Percentiles rank a stretch among this genome's conserved stretches.
phyloP scores from a whole-genome alignment of 306 rosid genomes.

The Cicer judaicum region DNA sequence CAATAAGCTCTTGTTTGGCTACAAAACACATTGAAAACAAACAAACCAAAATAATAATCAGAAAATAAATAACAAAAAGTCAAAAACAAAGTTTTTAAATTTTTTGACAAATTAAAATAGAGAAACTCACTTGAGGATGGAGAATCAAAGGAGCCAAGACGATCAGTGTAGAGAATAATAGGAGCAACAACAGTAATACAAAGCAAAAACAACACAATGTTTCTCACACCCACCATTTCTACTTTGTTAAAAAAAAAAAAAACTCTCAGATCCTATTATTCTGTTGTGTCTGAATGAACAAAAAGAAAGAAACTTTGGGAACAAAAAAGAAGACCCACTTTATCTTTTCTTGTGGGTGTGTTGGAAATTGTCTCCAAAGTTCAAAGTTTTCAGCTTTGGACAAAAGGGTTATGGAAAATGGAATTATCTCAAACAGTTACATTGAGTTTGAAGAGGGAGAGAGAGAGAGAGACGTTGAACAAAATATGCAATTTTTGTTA shows the following conservation, averaged over 20 bases:
- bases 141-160: conserved; percentile 62
- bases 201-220: conserved; percentile 70
- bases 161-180: conserved; percentile 83
- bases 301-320: conserved; percentile 23
- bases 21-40: conserved; percentile 42
- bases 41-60: conserved; percentile 20
- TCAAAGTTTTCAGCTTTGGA: conserved; percentile 16
- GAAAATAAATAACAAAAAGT: neutral
- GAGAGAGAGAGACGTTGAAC: neutral
- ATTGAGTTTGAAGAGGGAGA: conserved; percentile 3
- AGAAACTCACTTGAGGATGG: conserved; percentile 63
- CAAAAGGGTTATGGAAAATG: neutral
- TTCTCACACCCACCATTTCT: conserved; percentile 67
- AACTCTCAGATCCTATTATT: conserved; percentile 37
- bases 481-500: neutral
- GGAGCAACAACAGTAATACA: conserved; percentile 88
- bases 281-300: neutral
- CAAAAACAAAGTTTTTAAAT: neutral
- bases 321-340: conserved; percentile 42
- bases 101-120: neutral
- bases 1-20: conserved; percentile 65
- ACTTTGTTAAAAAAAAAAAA: neutral
- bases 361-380: neutral
- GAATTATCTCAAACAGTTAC: conserved; percentile 41
- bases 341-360: conserved; percentile 17